Base-by-base conservation (phyloP, 441 rosid species). In the Populus hybrid region DNA sequence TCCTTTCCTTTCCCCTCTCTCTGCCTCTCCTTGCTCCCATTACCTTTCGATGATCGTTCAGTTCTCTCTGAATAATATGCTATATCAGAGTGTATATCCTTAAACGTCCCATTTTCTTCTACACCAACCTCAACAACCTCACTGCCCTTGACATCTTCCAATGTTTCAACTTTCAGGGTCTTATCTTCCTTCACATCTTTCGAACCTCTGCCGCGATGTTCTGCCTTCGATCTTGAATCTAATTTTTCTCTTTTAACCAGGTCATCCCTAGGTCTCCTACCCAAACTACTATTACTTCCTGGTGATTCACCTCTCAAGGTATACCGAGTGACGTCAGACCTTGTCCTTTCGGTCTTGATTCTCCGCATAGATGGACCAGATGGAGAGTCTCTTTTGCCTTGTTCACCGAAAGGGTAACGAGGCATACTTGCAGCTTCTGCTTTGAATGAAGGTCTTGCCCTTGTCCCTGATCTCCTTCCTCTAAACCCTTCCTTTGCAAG, bases 401-500 rank as follows among this genome's bases (percentile, higher is more conserved):
- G 82, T n/a, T 78, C 72, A 19, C 10, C 79, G 26, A 75, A 67
- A 69, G 76, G 74, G 74, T 64, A 63, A 32, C 3, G 74, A 53
- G 82, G 78, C 74, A 50, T 78, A 34, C 83, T 79, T 26, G 19
- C 72, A 2, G 81, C 63, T 68, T 86, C 87, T 63, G 87, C 82
- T 23, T 66, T 67, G 40, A 85, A 80, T 14, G 89, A 85, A 42
- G 87, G 64, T 82, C 87, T 86, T 16, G 84, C 53, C 78, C 81
- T 73, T 46, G 75, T 53, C 75, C 66, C 74, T 23, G 83, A 79
- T 76, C 79, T 82, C 71, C 86, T 79, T 72, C 89, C 88, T 76
- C 71, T 80, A 76, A 91, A 89, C 57, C 92, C 92, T 75, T 91
- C 95, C 81, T 87, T 84, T 65, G 84, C 85, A 57, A 91, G 92